phyloP scores from a whole-genome alignment of 495 filamentous ascomycete species.

The Penicillium flavigenum region DNA sequence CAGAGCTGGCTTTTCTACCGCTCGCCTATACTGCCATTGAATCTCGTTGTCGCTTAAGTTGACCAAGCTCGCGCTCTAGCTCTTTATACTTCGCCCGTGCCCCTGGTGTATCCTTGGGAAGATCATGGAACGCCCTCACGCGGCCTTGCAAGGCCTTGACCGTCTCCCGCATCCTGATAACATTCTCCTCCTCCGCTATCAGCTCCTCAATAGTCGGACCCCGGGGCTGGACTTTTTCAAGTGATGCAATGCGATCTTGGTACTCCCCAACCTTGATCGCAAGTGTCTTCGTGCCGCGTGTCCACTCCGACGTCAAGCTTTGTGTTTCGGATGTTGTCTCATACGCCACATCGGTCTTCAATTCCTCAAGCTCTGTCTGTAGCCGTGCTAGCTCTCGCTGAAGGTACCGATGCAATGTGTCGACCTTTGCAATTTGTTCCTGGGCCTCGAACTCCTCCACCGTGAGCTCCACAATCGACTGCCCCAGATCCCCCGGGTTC shows the following conservation, averaged over 20 bases:
- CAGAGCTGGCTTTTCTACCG: neutral
- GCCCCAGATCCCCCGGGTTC: constrained; percentile 35
- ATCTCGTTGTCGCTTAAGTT: constrained; percentile 60
- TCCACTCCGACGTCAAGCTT: constrained; percentile 61
- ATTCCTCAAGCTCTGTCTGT: constrained; percentile 36
- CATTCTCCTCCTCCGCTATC: constrained; percentile 45
- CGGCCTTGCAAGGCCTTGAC: constrained; percentile 53
- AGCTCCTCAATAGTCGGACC: constrained; percentile 53
- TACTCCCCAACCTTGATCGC: constrained; percentile 59
- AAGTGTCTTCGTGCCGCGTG: constrained; percentile 58
- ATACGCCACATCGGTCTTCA: constrained; percentile 49
- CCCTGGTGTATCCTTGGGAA: constrained; percentile 66
- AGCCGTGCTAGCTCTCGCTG: constrained; percentile 40
- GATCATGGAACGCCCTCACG: constrained; percentile 60
- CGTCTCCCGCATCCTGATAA: constrained; percentile 30
- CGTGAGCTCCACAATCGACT: constrained; percentile 45
- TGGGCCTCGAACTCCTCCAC: constrained; percentile 41
- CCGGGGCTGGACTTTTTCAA: constrained; percentile 37
- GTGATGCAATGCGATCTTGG: constrained; percentile 45
- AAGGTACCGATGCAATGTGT: constrained; percentile 52
- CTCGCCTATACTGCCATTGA: constrained; percentile 54
- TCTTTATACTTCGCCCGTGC: constrained; percentile 65
- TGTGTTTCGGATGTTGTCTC: constrained; percentile 51
- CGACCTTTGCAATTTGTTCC: constrained; percentile 53
- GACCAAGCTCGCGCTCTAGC: constrained; percentile 58